A percentile compares a stretch with the other conserved stretches of the same genome.
phyloP scores from a whole-genome alignment of 345 rosid genomes.

The Clausena lansium region DNA sequence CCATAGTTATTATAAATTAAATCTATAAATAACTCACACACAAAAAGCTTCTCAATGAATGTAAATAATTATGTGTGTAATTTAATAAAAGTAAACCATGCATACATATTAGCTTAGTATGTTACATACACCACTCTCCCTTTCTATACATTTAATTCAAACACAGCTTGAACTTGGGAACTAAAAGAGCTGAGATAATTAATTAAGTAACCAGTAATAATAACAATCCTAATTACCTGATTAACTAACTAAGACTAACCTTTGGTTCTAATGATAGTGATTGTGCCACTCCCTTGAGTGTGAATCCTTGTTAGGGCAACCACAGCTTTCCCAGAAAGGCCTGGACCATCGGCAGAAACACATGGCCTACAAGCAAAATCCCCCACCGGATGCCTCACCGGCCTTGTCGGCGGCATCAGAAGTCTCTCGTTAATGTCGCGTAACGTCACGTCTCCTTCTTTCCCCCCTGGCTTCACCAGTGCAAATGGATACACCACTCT shows the following conservation, averaged over 20 bases:
- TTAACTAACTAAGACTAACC: slow-evolving; percentile 56
- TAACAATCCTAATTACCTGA: neutral
- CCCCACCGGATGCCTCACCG: slow-evolving; percentile 93
- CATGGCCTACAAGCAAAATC: slow-evolving; percentile 84
- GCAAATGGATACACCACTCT: slow-evolving; percentile 92
- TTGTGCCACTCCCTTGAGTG: slow-evolving; percentile 91
- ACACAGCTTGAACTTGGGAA: slow-evolving; percentile 11
- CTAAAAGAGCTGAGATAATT: neutral
- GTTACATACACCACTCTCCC: slow-evolving; percentile 17
- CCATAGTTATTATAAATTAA: neutral
- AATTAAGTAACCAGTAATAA: neutral
- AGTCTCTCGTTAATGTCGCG: slow-evolving; percentile 83
- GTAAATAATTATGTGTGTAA: neutral
- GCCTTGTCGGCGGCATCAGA: slow-evolving; percentile 77
- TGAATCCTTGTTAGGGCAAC: slow-evolving; percentile 93
- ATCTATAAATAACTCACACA: neutral
- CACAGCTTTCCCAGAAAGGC: slow-evolving; percentile 91
- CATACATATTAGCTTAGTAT: neutral
- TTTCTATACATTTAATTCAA: slow-evolving; percentile 11
- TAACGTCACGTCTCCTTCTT: slow-evolving; percentile 73
- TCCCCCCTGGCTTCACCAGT: slow-evolving; percentile 90
- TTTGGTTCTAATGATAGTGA: slow-evolving; percentile 95
- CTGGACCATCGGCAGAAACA: slow-evolving; percentile 57
- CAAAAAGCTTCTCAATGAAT: neutral
- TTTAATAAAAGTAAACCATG: slow-evolving; percentile 4